These are phyloP conservation scores for Zea mays DNA, from an alignment of 176 grass and related monocot species.

Conservation along the genomic window DNA sequence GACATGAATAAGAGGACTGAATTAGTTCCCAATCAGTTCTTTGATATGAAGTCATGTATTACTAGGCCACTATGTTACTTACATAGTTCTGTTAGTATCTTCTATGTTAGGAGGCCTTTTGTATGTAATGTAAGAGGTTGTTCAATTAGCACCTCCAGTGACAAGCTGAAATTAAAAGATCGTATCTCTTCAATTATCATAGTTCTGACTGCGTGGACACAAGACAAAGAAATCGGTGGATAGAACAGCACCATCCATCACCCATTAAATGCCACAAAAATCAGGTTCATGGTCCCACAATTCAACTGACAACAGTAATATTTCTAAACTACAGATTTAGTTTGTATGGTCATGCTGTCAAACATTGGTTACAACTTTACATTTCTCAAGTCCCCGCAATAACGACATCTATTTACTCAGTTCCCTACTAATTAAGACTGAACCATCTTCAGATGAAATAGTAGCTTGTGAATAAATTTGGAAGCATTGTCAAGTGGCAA, in stretches of 20 bases:
- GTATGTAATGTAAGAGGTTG: background rate
- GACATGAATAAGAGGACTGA: background rate
- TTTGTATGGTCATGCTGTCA: conserved; percentile 4
- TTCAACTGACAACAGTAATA: conserved; percentile 18
- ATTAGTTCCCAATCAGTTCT: conserved; percentile 8
- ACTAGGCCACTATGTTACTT: background rate
- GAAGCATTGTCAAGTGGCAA: background rate
- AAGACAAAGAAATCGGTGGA: conserved; percentile 4
- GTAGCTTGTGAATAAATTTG: conserved; percentile 19
- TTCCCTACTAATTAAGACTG: background rate
- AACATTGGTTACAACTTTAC: conserved; percentile 2
- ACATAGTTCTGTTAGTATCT: background rate
- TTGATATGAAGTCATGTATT: background rate
- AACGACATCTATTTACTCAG: background rate
- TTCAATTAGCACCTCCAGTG: conserved; percentile 18
- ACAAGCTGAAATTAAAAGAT: conserved; percentile 13
- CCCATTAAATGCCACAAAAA: background rate
- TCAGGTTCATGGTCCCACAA: background rate
- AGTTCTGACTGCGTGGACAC: conserved; percentile 2
- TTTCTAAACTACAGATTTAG: background rate
- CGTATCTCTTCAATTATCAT: background rate
- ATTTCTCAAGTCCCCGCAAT: background rate
- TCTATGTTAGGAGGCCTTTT: background rate
- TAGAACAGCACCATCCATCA: background rate
- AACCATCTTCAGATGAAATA: conserved; percentile 16